phyloP scores from a whole-genome alignment of 129 eudicot species.

The Smallanthus sonchifolius region DNA sequence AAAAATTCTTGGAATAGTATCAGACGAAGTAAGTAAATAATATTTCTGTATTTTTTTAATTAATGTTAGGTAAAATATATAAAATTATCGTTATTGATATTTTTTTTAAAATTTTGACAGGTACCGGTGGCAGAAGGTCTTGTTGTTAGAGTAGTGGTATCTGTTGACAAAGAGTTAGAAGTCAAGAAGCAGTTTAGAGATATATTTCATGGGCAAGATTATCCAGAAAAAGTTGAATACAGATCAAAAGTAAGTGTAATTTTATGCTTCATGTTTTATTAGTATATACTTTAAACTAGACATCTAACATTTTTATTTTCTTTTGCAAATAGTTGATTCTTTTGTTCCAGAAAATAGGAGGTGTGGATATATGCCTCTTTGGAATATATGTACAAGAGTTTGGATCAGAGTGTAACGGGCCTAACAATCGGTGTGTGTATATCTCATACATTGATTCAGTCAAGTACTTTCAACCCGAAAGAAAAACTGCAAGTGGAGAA shows the following conservation, averaged over 20 bases:
- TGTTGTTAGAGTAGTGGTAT: slow-evolving; percentile 66
- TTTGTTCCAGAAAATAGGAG: slow-evolving; percentile 66
- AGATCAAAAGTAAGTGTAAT: slow-evolving; percentile 51
- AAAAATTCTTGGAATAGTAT: slow-evolving; percentile 26
- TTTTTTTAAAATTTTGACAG: slow-evolving; percentile 23
- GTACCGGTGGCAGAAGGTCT: slow-evolving; percentile 63
- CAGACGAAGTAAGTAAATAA: slow-evolving; percentile 42
- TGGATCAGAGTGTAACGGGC: slow-evolving; percentile 69
- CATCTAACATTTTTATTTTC: slow-evolving; percentile 7
- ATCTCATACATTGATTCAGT: slow-evolving; percentile 82
- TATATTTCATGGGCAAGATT: slow-evolving; percentile 42
- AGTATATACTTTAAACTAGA: background rate
- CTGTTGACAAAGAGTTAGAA: slow-evolving; percentile 53
- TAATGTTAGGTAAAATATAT: background rate
- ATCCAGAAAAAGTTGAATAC: slow-evolving; percentile 59
- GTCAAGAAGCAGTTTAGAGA: slow-evolving; percentile 67
- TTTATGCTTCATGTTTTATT: background rate
- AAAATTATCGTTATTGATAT: background rate
- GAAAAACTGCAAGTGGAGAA: slow-evolving; percentile 47
- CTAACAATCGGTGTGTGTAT: slow-evolving; percentile 69
- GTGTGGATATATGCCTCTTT: slow-evolving; percentile 77
- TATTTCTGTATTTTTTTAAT: background rate
- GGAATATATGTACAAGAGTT: slow-evolving; percentile 83
- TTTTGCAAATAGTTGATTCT: slow-evolving; percentile 52
- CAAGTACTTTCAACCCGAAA: slow-evolving; percentile 76